These are phyloP conservation scores for Mycotypha africana DNA, from an alignment of 371 early-diverging fungal species.

Conservation along the genomic window DNA sequence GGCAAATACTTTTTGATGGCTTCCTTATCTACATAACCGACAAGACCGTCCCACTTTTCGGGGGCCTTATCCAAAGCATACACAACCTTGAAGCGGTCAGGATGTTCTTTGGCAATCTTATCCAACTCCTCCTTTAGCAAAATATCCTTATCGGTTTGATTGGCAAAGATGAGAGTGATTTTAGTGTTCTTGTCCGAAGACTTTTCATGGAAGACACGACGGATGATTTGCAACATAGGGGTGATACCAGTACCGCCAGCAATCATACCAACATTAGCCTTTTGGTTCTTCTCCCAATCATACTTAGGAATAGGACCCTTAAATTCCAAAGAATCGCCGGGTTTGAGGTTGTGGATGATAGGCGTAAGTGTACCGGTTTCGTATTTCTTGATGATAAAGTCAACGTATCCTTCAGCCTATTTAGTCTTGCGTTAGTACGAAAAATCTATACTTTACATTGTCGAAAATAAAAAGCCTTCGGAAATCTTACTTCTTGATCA, in stretches of 20 bases:
- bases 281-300: conserved; percentile 68
- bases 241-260: conserved; percentile 93
- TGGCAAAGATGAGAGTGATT: conserved; percentile 85
- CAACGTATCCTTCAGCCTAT: conserved; percentile 70
- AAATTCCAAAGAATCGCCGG: conserved; percentile 80
- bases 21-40: conserved; percentile 67
- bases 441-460: too few relatives aligned
- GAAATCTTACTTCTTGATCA: conserved; percentile 44
- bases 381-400: conserved; percentile 84
- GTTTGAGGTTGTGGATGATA: conserved; percentile 71
- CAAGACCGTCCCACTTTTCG: conserved; percentile 58
- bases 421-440: too few relatives aligned
- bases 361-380: conserved; percentile 69
- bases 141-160: conserved; percentile 82
- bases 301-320: conserved; percentile 92
- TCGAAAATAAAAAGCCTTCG: neutral
- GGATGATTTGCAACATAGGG: conserved; percentile 83
- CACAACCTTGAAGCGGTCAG: conserved; percentile 74
- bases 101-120: conserved; percentile 53
- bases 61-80: conserved; percentile 78
- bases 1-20: conserved; percentile 67
- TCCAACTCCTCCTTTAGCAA: conserved; percentile 80
- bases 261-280: conserved; percentile 78
- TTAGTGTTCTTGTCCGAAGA: conserved; percentile 68
- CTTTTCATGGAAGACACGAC: conserved; percentile 64